Evolutionary conservation across 2,329 filamentous ascomycete species (phyloP), one percentile per base, ranked within the genome.

Genomic region (Thelonectria rubi): DNA sequence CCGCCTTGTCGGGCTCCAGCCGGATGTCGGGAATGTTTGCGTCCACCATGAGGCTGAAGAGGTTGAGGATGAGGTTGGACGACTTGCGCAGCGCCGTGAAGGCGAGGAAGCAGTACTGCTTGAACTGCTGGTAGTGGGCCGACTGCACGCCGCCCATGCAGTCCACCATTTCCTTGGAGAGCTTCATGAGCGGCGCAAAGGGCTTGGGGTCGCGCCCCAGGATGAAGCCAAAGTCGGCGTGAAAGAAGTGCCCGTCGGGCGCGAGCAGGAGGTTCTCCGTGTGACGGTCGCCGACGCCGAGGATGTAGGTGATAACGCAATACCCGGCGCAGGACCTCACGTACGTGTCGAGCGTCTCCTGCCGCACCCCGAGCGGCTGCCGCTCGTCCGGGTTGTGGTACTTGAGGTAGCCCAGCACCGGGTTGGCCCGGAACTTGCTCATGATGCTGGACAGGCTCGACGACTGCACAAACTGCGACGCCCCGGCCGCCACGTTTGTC

Each of bases 221-320:
- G 64, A 99, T 99, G 78, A 97, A 99, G 43, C 96, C 95, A 72
- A 99, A 99, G 76, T 99, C 95, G 30, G 94, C 94, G 75, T 99
- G 95, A 84, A 99, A 97, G 82, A 99, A 99, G 77, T 96, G 93
- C 0, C 88, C 95, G 68, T 94, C 91, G 1, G 95, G 94, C 0
- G 93, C 88, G 5, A 99, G 87, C 24, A 99, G 88, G 1, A 99
- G 86, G 72, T 99, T 99, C 76, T 99, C 95, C 2, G 98, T 85
- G 78, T 99, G 95, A 2, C 95, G 89, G 75, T 99, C 95, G 18
- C 95, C 95, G 3, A 99, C 95, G 32, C 95, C 96, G 12, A 99
- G 86, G 15, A 99, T 91, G 76, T 99, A 99, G 0, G 96, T 99
- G 69, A 99, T 97, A 14, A 99, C 95, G 76, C 95, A 98, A 79